A percentile compares a stretch with the other conserved stretches of the same genome.
Conservation (phyloP, 75 land plant genomes). For the Cryptomeria japonica region DNA sequence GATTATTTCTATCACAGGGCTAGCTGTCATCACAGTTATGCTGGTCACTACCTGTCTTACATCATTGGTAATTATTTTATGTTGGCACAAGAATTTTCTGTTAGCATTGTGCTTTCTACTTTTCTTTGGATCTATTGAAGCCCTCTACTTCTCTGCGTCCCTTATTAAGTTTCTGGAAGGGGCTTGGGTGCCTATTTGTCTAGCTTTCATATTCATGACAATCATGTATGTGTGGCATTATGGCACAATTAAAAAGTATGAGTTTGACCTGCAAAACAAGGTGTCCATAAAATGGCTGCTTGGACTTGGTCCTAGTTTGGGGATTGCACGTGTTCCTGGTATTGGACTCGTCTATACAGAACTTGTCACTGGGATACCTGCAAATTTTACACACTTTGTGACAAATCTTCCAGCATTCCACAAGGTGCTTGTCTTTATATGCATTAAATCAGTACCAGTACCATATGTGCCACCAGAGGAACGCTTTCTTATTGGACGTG, state of each 20-base stretch:
- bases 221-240: slow-evolving; percentile 53
- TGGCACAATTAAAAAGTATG: slow-evolving; percentile 41
- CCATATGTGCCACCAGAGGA: slow-evolving; percentile 50
- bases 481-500: slow-evolving; percentile 41
- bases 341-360: slow-evolving; percentile 44
- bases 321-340: slow-evolving; percentile 48
- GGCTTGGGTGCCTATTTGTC: slow-evolving; percentile 45
- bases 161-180: slow-evolving; percentile 43
- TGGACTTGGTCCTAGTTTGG: slow-evolving; percentile 35
- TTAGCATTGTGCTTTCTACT: slow-evolving; percentile 50
- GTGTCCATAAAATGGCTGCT: slow-evolving; percentile 40
- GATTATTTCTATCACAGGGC: slow-evolving; percentile 33
- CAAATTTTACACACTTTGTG: slow-evolving; percentile 45
- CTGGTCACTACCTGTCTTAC: slow-evolving; percentile 79
- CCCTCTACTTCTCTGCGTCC: slow-evolving; percentile 36
- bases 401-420: slow-evolving; percentile 46
- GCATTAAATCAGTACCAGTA: slow-evolving; percentile 17
- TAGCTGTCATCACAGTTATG: slow-evolving; percentile 82
- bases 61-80: slow-evolving; percentile 67
- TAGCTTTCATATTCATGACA: slow-evolving; percentile 42
- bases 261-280: slow-evolving; percentile 46
- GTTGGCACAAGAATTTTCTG: slow-evolving; percentile 54
- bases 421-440: slow-evolving; percentile 34
- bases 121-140: slow-evolving; percentile 47
- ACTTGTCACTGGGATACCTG: slow-evolving; percentile 41